Percentiles rank a stretch among this genome's conserved stretches.
Conservation (phyloP, 495 filamentous ascomycete species). For the Bryoglossum gracile region DNA sequence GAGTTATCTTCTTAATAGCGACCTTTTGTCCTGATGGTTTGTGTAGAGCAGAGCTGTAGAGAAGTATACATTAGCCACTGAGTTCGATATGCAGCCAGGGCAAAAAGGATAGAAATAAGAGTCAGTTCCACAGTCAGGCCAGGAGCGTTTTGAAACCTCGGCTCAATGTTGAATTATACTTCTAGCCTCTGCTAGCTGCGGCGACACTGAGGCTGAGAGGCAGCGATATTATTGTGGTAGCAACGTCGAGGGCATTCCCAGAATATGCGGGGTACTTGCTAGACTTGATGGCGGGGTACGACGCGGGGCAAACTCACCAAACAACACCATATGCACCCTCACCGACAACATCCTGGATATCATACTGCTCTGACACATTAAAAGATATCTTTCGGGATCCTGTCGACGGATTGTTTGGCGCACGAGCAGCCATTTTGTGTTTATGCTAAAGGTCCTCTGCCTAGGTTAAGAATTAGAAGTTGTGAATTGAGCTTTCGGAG, state of each 20-base stretch:
- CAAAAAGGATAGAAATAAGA: background rate
- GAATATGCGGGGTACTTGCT: no score
- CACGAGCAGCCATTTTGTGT: slow-evolving; percentile 26
- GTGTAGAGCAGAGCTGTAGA: slow-evolving; percentile 82
- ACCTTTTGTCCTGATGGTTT: slow-evolving; percentile 99
- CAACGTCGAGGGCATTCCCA: no score
- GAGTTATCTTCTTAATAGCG: slow-evolving; percentile 99
- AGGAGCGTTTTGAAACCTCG: no score
- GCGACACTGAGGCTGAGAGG: no score
- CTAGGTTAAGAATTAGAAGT: no score
- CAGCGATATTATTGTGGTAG: no score
- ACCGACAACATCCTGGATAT: slow-evolving; percentile 98
- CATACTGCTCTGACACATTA: slow-evolving; percentile 99
- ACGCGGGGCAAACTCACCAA: slow-evolving; percentile 58
- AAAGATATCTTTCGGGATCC: slow-evolving; percentile 97
- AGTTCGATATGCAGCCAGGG: slow-evolving; percentile 6
- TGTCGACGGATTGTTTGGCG: slow-evolving; percentile 35
- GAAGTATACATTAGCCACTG: background rate
- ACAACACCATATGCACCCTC: slow-evolving; percentile 99
- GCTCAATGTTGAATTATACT: no score
- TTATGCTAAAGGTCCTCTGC: background rate
- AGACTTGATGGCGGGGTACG: no score
- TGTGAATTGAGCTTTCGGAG: no score
- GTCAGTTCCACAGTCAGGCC: no score
- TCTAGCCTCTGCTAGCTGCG: no score